Conservation (phyloP, 352 stramenopile genomes). For the Phytopythium litorale region DNA sequence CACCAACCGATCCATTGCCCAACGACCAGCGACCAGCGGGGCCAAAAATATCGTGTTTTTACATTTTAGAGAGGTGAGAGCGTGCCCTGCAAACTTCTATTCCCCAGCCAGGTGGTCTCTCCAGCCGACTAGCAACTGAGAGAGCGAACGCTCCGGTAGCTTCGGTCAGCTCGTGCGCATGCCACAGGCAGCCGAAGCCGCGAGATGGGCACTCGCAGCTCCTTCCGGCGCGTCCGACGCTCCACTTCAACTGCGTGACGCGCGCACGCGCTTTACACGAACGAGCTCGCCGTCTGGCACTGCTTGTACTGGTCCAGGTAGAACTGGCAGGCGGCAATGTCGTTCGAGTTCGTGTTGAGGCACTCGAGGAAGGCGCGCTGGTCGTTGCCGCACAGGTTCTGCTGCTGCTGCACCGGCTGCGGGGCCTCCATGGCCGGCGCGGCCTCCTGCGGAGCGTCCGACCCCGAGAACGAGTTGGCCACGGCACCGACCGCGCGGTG, state of each 20-base stretch:
- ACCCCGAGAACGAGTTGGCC: constrained; percentile 62
- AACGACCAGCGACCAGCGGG: no score
- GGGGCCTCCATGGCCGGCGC: constrained; percentile 15
- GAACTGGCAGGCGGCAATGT: constrained; percentile 87
- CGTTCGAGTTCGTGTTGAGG: constrained; percentile 82
- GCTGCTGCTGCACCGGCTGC: constrained; percentile 24
- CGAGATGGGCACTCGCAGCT: no score
- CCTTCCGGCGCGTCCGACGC: no score
- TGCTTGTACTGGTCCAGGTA: constrained; percentile 88
- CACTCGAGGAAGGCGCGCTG: constrained; percentile 85
- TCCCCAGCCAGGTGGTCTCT: no score
- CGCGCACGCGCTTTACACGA: constrained; percentile 33
- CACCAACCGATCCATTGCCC: no score
- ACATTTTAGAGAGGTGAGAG: no score
- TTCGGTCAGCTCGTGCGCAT: no score
- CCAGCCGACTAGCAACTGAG: no score
- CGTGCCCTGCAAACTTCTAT: no score
- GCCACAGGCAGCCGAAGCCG: no score
- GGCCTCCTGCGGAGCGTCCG: constrained; percentile 42
- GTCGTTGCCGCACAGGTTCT: constrained; percentile 64
- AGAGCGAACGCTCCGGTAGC: no score
- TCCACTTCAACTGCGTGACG: background rate
- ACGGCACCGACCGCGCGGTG: constrained; percentile 89
- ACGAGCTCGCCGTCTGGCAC: constrained; percentile 69
- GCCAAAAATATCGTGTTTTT: no score